These are phyloP conservation scores for Thalassiosira mediterranea DNA, from an alignment of 352 stramenopile genomes.

Conservation along the genomic window DNA sequence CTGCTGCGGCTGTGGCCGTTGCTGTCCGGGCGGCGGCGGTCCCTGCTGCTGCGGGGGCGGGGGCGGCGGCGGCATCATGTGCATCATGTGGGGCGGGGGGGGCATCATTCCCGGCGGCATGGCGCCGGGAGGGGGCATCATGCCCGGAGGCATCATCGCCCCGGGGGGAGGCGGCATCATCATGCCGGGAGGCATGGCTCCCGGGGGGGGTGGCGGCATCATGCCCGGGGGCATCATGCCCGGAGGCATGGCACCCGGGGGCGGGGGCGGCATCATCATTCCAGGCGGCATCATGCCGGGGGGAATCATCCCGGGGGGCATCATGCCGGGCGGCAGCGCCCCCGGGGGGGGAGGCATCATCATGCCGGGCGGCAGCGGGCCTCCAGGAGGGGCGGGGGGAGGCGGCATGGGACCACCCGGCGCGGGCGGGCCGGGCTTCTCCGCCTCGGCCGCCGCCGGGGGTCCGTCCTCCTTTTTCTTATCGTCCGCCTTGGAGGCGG, in stretches of 20 bases:
- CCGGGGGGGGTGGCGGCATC: neutral
- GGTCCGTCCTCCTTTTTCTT: neutral
- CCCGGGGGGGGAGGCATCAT: constrained; percentile 9
- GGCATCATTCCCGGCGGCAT: constrained; percentile 20
- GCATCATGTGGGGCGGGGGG: neutral
- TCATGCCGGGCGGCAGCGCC: neutral
- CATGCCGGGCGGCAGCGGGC: neutral
- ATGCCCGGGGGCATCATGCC: neutral
- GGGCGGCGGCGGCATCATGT: constrained; percentile 1
- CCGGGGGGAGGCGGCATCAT: constrained; percentile 12
- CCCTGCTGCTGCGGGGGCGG: neutral
- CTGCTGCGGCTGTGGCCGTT: constrained; percentile 8
- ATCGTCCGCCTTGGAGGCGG: neutral
- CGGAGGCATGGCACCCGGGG: constrained; percentile 6
- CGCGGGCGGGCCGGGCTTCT: neutral
- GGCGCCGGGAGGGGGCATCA: constrained; percentile 19
- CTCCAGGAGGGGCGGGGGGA: neutral
- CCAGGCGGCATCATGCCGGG: constrained; percentile 9
- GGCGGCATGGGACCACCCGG: constrained; percentile 17
- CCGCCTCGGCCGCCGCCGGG: neutral
- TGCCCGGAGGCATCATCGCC: constrained; percentile 5
- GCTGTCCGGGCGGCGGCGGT: neutral
- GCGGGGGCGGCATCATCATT: constrained; percentile 23
- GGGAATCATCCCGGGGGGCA: constrained; percentile 11
- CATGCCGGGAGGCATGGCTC: neutral